Evolutionary conservation across 257 asterid species (phyloP), one percentile per base, ranked within the genome.

Genomic region (Gardenia jasminoides): DNA sequence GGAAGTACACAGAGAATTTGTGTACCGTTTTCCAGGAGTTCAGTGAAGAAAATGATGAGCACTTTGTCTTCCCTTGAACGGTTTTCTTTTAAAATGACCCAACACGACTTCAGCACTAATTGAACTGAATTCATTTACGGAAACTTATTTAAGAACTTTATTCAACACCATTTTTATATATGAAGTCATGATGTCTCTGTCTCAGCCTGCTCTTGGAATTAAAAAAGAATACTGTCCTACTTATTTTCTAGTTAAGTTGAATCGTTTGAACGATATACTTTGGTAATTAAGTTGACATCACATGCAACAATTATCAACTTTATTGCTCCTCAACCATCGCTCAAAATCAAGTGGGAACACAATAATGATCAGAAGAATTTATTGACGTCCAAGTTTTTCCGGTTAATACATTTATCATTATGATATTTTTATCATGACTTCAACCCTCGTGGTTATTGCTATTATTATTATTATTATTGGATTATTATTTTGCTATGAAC

Each of bases 1-100:
- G 74, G 19, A 41, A 17, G 22, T 48, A 36, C 77, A 74, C 0
- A 1, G 48, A 50, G 66, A 66, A 31, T 24, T 33, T 44, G 72
- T 78, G 48, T 64, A 59, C 46, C n/a, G 3, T 69, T 10, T 10
- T 17, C 17, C 69, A 46, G 39, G 56, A 28, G 76, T 36, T 52
- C 28, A 31, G 76, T 61, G 80, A 61, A 44, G 47, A 62, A 72
- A 79, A 72, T 73, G 74, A 79, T 47, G 77, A 72, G 80, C 78
- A 73, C 76, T 31, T 76, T 82, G 79, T 80, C 84, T 78, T 71
- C 79, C 75, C 50, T 48, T 30, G 28, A 59, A 74, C 74, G 68
- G 59, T 17, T 16, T n/a, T 28, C 28, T 66, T 24, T 52, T 54
- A 46, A 70, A 61, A 47, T 72, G 76, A 72, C 65, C 78, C 72